Evolutionary conservation across 495 filamentous ascomycete genomes (phyloP).

Genomic region (Tuber umbilicatum): DNA sequence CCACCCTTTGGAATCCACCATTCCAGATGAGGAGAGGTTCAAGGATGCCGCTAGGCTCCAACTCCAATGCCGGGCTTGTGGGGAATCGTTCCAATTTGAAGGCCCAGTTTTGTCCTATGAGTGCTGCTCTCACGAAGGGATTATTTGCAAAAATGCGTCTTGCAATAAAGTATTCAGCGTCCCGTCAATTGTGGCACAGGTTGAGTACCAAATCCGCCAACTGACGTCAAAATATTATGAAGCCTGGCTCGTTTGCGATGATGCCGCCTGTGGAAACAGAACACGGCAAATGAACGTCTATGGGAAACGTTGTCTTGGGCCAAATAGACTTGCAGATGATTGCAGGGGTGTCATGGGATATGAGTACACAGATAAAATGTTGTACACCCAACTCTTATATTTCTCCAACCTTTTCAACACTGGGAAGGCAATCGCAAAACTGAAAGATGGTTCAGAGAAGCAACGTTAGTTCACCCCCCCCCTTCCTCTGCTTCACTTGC

Average conservation of each 20-base stretch:
- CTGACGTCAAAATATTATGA: conserved; percentile 81
- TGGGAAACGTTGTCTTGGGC: conserved; percentile 81
- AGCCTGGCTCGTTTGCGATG: conserved; percentile 84
- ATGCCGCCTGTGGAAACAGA: conserved; percentile 74
- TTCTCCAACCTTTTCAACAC: conserved; percentile 81
- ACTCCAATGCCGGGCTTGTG: conserved; percentile 77
- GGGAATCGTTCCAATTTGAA: conserved; percentile 61
- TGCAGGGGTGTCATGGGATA: conserved; percentile 86
- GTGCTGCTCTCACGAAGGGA: conserved; percentile 62
- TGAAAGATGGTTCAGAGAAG: conserved; percentile 40
- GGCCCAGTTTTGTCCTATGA: conserved; percentile 57
- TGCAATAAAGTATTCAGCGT: conserved; percentile 61
- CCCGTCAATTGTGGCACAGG: conserved; percentile 71
- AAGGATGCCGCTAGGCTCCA: conserved; percentile 64
- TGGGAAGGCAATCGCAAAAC: conserved; percentile 62
- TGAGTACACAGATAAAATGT: conserved; percentile 75
- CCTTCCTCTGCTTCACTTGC: conserved; percentile 17
- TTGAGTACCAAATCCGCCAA: conserved; percentile 74
- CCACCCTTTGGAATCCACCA: conserved; percentile 84
- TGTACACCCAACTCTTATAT: conserved; percentile 94
- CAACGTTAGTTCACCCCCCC: conserved; percentile 39
- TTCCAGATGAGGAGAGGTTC: conserved; percentile 81
- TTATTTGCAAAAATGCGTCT: conserved; percentile 58
- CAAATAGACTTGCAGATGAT: conserved; percentile 68
- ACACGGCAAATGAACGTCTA: conserved; percentile 90